These are phyloP conservation scores for Phaffomyces antillensis DNA, from an alignment of 805 yeast genomes.

Conservation along the genomic window DNA sequence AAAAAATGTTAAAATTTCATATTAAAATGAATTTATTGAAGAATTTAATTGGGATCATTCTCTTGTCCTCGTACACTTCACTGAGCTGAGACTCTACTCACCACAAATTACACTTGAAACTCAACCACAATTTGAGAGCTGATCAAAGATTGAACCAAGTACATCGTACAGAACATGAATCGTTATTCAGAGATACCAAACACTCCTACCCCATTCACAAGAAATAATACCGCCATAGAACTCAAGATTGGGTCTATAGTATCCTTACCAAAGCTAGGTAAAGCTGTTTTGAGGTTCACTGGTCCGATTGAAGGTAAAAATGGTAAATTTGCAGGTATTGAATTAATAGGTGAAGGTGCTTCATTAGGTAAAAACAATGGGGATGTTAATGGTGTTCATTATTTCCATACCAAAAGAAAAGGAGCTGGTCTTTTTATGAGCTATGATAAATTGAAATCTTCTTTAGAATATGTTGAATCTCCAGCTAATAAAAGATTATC, in stretches of 20 bases:
- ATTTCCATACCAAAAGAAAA: constrained; percentile 59
- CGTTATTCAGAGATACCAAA: constrained; percentile 20
- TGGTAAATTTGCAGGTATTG: constrained; percentile 84
- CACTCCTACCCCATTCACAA: constrained; percentile 19
- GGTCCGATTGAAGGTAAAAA: constrained; percentile 68
- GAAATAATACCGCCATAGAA: constrained; percentile 5
- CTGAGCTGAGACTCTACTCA: neutral
- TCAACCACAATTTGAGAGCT: no score
- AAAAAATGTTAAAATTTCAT: no score
- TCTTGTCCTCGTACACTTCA: neutral
- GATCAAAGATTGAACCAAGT: no score
- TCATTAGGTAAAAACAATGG: constrained; percentile 81
- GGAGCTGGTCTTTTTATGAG: constrained; percentile 73
- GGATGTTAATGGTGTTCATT: constrained; percentile 60
- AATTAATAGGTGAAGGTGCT: constrained; percentile 59
- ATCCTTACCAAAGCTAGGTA: constrained; percentile 60
- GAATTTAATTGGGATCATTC: no score
- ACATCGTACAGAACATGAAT: constrained; percentile 9
- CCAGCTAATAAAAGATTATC: constrained; percentile 9
- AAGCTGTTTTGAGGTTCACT: constrained; percentile 59
- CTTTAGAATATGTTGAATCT: constrained; percentile 14
- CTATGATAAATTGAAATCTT: constrained; percentile 32
- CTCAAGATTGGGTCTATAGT: constrained; percentile 15
- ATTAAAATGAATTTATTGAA: no score
- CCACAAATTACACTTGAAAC: neutral